Evolutionary conservation across 1,139 yeast genomes (phyloP).

Genomic region (Meyerozyma smithsonii): DNA sequence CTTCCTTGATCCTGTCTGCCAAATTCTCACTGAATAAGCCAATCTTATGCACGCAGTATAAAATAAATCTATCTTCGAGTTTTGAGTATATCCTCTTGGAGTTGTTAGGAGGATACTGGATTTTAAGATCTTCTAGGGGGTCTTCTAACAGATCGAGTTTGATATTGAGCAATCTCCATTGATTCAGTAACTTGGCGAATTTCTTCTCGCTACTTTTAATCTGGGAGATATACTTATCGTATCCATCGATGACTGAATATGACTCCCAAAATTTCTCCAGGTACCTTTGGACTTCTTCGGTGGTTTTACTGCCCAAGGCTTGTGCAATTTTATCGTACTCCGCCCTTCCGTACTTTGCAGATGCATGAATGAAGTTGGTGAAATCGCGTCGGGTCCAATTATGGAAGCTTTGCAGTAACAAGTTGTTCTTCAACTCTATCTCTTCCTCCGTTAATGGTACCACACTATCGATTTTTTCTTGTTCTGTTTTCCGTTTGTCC

Average conservation of each 20-base stretch:
- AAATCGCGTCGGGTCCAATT: slow-evolving; percentile 89
- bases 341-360: slow-evolving; percentile 75
- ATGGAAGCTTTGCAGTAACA: slow-evolving; percentile 64
- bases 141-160: slow-evolving; percentile 62
- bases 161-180: slow-evolving; percentile 57
- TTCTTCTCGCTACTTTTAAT: slow-evolving; percentile 88
- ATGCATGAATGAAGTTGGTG: slow-evolving; percentile 74
- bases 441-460: slow-evolving; percentile 78
- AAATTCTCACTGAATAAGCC: slow-evolving; percentile 72
- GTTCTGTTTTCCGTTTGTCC: slow-evolving; percentile 48
- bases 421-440: slow-evolving; percentile 52
- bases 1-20: slow-evolving; percentile 73
- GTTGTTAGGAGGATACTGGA: slow-evolving; percentile 89
- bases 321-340: slow-evolving; percentile 56
- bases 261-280: slow-evolving; percentile 71
- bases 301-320: slow-evolving; percentile 63
- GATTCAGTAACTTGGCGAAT: slow-evolving; percentile 56
- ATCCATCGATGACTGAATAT: slow-evolving; percentile 71
- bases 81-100: slow-evolving; percentile 82
- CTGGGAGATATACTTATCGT: slow-evolving; percentile 79
- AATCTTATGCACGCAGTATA: slow-evolving; percentile 66
- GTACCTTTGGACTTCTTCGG: slow-evolving; percentile 66
- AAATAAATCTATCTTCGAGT: slow-evolving; percentile 78
- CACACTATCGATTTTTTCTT: slow-evolving; percentile 63
- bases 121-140: slow-evolving; percentile 71